Evolutionary conservation across 116 monocot genomes (phyloP), one percentile per base, ranked within the genome.

Genomic region (Phalaenopsis hybrid): DNA sequence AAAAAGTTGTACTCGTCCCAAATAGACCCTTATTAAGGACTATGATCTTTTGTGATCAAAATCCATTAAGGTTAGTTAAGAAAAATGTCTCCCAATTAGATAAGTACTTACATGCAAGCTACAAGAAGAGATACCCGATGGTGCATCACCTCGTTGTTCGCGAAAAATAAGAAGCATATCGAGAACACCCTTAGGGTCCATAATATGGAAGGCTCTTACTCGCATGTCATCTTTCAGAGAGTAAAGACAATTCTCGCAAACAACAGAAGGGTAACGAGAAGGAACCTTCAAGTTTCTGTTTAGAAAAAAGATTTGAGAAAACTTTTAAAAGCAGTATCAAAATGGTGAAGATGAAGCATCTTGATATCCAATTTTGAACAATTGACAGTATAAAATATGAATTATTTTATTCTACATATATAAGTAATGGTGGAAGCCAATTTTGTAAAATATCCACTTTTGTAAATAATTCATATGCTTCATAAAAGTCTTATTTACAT

Each of bases 171-270:
- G 85, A 78, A 98, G 81, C 89, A 88, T 94, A 23, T 98, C 90
- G 65, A 92, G 86, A 78, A 86, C 41, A 20, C 98, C 98, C 80
- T 92, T 89, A 75, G 95, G 98, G 57, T 98, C 90, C 90, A 93
- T 81, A 46, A 91, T 87, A 85, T 98, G 98, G 76, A 98, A 98
- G 15, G 95, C 95, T 85, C 98, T 93, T 49, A 89, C 84, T 82
- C 98, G 85, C 73, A 83, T 83, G 57, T 98, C 88, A 41, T 88
- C 84, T 2, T 90, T 46, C 67, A 93, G 68, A 80, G 93, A 98
- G 86, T 92, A 92, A 77, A 98, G 89, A 44, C 98, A 98, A 82
- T 88, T 98, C 58, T 98, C 95, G 80, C 95, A 98, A 0, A 98
- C 98, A 90, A 98, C 80, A 44, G 98, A 91, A 88, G 98, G 93